Conservation (phyloP, 805 yeast species). For the Limtongia smithiae region DNA sequence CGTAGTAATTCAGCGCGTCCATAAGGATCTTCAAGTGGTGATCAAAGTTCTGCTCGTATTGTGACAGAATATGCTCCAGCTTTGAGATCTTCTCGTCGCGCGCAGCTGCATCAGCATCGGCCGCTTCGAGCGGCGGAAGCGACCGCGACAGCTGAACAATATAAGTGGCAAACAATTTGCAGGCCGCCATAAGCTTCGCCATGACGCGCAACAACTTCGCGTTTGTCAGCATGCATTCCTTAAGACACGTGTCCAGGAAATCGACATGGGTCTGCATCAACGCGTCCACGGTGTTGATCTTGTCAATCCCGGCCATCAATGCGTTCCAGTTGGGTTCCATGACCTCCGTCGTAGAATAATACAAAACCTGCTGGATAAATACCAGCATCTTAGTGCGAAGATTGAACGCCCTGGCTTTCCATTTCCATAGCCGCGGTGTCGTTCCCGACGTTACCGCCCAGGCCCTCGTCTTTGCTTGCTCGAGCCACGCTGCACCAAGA, state of each 20-base stretch:
- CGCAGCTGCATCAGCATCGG: conserved; percentile 42
- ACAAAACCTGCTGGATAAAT: conserved; percentile 53
- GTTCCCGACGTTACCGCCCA: conserved; percentile 60
- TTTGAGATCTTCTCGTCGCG: conserved; percentile 37
- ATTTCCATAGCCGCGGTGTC: conserved; percentile 37
- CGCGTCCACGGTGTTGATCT: conserved; percentile 42
- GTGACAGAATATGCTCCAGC: conserved; percentile 34
- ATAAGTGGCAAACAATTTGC: conserved; percentile 46
- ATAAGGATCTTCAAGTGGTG: conserved; percentile 45
- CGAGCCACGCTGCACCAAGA: conserved; percentile 68
- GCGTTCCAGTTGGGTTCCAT: conserved; percentile 53
- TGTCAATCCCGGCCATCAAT: conserved; percentile 37
- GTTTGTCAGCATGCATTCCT: conserved; percentile 65
- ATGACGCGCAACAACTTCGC: conserved; percentile 44
- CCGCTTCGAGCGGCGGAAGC: conserved; percentile 43
- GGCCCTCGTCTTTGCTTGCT: conserved; percentile 56
- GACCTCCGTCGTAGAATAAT: conserved; percentile 56
- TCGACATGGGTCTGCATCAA: conserved; percentile 49
- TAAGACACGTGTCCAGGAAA: conserved; percentile 59
- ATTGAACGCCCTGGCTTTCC: conserved; percentile 33
- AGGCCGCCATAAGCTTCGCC: conserved; percentile 34
- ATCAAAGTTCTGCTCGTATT: conserved; percentile 41
- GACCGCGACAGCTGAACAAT: conserved; percentile 53
- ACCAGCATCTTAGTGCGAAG: conserved; percentile 50
- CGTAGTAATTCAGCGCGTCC: conserved; percentile 41